Conservation (phyloP, 1,284 basidiomycete genomes). For the Austroboletus niveus region DNA sequence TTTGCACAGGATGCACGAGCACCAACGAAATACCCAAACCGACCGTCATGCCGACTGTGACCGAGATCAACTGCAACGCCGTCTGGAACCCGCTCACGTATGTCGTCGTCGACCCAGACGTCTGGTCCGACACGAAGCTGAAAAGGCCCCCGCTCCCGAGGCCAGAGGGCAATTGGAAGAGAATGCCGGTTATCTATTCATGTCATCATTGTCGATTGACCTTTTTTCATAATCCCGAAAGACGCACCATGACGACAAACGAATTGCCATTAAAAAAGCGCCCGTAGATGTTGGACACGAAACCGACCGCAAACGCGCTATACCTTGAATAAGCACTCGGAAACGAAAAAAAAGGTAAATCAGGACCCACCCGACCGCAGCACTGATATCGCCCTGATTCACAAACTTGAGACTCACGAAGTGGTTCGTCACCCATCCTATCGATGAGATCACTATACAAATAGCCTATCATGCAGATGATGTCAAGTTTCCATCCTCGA, state of each 20-base stretch:
- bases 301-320: constrained; percentile 80
- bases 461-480: constrained; percentile 42
- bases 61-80: constrained; percentile 61
- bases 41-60: constrained; percentile 67
- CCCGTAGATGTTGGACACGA: constrained; percentile 82
- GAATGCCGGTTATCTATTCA: constrained; percentile 69
- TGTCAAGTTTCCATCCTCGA: not conserved
- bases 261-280: constrained; percentile 77
- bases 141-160: constrained; percentile 85
- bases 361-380: constrained; percentile 57
- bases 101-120: constrained; percentile 46
- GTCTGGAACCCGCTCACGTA: constrained; percentile 70
- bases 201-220: not conserved
- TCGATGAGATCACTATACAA: constrained; percentile 65
- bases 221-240: not conserved
- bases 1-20: constrained; percentile 58
- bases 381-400: constrained; percentile 71
- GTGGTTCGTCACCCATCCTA: constrained; percentile 80
- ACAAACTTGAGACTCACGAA: constrained; percentile 66
- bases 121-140: constrained; percentile 62
- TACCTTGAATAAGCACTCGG: not conserved
- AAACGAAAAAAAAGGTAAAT: not conserved
- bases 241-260: constrained; percentile 71
- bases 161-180: constrained; percentile 87
- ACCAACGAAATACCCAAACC: constrained; percentile 66